Evolutionary conservation across 1,284 basidiomycete genomes (phyloP).

Genomic region (Cutaneotrichosporon sp.): DNA sequence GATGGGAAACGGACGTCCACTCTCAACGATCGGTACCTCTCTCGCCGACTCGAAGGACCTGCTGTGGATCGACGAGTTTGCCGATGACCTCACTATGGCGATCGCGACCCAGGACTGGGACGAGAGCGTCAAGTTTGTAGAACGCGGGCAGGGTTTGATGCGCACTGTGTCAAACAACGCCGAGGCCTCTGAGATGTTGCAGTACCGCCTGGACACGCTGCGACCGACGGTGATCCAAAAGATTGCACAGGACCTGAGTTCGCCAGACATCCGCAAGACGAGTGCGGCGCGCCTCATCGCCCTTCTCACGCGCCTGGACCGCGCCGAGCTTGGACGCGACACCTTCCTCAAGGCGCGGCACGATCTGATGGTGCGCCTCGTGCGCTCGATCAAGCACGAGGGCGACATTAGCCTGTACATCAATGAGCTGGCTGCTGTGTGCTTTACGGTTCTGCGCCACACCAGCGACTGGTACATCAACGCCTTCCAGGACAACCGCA

Average conservation of each 20-base stretch:
- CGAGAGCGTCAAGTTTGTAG: slow-evolving; percentile 75
- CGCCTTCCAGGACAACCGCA: slow-evolving; percentile 91
- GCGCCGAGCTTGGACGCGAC: slow-evolving; percentile 73
- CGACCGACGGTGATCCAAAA: slow-evolving; percentile 69
- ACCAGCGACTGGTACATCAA: slow-evolving; percentile 97
- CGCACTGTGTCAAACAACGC: slow-evolving; percentile 57
- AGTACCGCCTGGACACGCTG: slow-evolving; percentile 65
- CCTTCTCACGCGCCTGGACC: slow-evolving; percentile 71
- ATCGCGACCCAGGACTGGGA: slow-evolving; percentile 89
- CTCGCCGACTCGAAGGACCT: slow-evolving; percentile 66
- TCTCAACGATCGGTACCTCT: slow-evolving; percentile 62
- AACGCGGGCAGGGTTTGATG: slow-evolving; percentile 74
- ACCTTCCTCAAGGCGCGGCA: slow-evolving; percentile 79
- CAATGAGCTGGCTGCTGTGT: slow-evolving; percentile 52
- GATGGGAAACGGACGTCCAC: slow-evolving; percentile 52
- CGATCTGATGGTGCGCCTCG: slow-evolving; percentile 70
- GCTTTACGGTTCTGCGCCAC: slow-evolving; percentile 57
- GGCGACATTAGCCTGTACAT: slow-evolving; percentile 62
- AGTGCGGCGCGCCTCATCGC: slow-evolving; percentile 69
- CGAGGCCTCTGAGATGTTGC: slow-evolving; percentile 37
- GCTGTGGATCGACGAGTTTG: slow-evolving; percentile 83
- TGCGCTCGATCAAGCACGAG: slow-evolving; percentile 84
- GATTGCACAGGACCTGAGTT: slow-evolving; percentile 71
- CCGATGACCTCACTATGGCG: slow-evolving; percentile 85
- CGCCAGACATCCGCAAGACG: slow-evolving; percentile 74